phyloP scores from a whole-genome alignment of 305 asterid genomes.

The Solanum hybrid region DNA sequence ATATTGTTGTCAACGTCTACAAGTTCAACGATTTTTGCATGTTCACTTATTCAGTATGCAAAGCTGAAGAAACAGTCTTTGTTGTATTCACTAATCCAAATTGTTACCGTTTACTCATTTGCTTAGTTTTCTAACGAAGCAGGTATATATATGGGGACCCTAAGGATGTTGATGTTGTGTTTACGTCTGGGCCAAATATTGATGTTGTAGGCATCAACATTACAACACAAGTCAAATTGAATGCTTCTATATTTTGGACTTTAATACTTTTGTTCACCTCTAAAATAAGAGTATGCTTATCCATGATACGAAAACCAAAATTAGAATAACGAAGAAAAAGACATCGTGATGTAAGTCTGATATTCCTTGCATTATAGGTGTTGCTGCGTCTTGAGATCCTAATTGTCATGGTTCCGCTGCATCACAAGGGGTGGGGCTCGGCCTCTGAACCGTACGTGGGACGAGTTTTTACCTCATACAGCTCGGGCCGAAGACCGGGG shows the following conservation, averaged over 20 bases:
- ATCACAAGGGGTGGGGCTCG: too few species aligned
- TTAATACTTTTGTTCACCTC: neutral
- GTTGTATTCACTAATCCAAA: neutral
- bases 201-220: slow-evolving; percentile 76
- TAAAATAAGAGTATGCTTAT: neutral
- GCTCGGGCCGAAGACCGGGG: too few species aligned
- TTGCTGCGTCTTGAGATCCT: too few species aligned
- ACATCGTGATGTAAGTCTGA: too few species aligned
- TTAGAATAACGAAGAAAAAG: too few species aligned
- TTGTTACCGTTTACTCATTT: neutral
- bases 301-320: too few species aligned
- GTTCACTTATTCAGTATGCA: neutral
- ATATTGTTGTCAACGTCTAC: neutral
- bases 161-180: slow-evolving; percentile 83
- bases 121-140: neutral
- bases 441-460: too few species aligned
- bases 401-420: too few species aligned
- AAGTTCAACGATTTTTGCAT: too few species aligned
- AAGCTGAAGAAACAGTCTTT: neutral
- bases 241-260: neutral
- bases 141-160: slow-evolving; percentile 75
- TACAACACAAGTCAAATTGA: slow-evolving; percentile 20
- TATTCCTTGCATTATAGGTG: too few species aligned
- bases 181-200: slow-evolving; percentile 84
- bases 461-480: too few species aligned